Evolutionary conservation across 805 yeast species (phyloP), one percentile per base, ranked within the genome.

Genomic region (Metschnikowia matae): DNA sequence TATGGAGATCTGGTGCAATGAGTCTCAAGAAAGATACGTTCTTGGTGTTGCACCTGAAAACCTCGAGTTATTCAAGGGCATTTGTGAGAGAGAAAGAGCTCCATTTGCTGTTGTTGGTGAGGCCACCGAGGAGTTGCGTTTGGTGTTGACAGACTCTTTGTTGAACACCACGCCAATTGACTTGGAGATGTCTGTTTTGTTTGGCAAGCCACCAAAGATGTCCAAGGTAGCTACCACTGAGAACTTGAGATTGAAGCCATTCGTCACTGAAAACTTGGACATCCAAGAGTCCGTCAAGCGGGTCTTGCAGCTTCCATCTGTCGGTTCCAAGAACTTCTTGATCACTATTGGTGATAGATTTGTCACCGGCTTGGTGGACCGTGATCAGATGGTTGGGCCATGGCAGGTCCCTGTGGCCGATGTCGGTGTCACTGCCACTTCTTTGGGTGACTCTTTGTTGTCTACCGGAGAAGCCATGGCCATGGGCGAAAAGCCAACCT

Each of bases 371-470:
- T 79, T 94, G 60, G 85, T 94, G 54, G 98, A 95, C 63, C 84
- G 99, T 67, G 99, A 94, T 68, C 99, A 94, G 74, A 84, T 91
- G 84, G 98, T 94, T 53, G 99, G 99, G 37, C 98, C 98, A 65
- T 94, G 98, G 98, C 99, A 94, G 77, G 94, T 87, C 8, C 99
- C 99, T 44, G 98, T 94, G 32, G 94, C 98, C 15, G 98, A 94
- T 66, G 97, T 91, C 49, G 98, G 96, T 72, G 97, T 94, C 48
- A 91, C 98, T 21, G 86, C 87, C 52, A 85, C 97, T 0, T 87
- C 97, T 1, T 77, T 89, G 46, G 97, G 97, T 64, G 86, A 83
- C 47, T 75, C 78, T 5, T 66, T 86, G 46, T 68, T 84, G 54
- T 57, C 71, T 3, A 85, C 95, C n/a, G 99, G 99, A 76, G 99